Conservation (phyloP, 1,284 basidiomycete genomes). For the Leccinum proximum region DNA sequence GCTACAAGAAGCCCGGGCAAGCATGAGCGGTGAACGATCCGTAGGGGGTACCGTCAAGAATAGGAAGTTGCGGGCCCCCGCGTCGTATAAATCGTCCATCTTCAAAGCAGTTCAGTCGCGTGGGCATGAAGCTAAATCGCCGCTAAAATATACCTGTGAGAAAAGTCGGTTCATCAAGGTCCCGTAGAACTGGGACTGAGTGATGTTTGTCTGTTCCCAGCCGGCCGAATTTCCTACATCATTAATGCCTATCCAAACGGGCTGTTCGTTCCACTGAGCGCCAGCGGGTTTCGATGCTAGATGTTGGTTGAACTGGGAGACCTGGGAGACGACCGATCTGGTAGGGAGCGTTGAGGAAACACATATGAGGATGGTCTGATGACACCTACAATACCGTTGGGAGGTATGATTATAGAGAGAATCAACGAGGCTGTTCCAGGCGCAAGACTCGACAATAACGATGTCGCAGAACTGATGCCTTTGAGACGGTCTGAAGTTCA, state of each 20-base stretch:
- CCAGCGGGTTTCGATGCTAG: slow-evolving; percentile 48
- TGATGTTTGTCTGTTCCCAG: slow-evolving; percentile 50
- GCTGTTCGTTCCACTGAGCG: slow-evolving; percentile 40
- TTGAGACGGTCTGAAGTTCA: too few species aligned
- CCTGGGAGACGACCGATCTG: slow-evolving; percentile 60
- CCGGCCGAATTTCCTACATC: slow-evolving; percentile 52
- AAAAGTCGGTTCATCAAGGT: slow-evolving; percentile 54
- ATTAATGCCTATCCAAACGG: slow-evolving; percentile 67
- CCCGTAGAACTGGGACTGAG: slow-evolving; percentile 46
- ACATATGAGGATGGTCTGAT: not conserved
- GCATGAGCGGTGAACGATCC: slow-evolving; percentile 60
- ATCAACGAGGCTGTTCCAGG: too few species aligned
- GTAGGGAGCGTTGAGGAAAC: not conserved
- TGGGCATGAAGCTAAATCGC: slow-evolving; percentile 40
- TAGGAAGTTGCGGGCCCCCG: slow-evolving; percentile 59
- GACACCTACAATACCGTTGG: slow-evolving; percentile 40
- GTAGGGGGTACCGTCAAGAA: slow-evolving; percentile 68
- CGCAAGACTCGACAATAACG: too few species aligned
- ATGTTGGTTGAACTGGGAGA: slow-evolving; percentile 50
- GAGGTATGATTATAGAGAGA: slow-evolving; percentile 31
- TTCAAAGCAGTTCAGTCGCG: slow-evolving; percentile 39
- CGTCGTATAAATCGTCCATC: slow-evolving; percentile 51
- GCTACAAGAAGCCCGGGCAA: slow-evolving; percentile 39
- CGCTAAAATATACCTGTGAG: slow-evolving; percentile 39
- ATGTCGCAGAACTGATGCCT: too few species aligned